phyloP scores from a whole-genome alignment of 345 rosid species.

The Populus euphratica region DNA sequence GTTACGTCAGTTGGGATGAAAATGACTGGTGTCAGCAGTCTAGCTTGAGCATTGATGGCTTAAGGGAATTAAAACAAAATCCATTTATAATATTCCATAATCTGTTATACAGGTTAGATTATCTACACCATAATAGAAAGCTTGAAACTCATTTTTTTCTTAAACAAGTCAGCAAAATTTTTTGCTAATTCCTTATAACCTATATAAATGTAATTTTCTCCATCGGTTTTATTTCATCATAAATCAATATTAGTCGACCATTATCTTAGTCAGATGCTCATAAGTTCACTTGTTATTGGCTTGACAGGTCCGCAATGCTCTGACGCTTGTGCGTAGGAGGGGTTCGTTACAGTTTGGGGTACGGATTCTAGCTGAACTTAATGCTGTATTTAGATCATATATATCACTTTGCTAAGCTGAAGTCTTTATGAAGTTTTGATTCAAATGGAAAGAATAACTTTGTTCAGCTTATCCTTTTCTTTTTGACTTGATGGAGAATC shows the following conservation, averaged over 20 bases:
- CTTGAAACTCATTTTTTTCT: neutral
- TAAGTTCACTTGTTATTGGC: neutral
- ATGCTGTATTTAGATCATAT: neutral
- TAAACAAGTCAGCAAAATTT: too few relatives aligned
- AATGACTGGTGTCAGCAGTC: neutral
- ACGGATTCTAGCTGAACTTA: neutral
- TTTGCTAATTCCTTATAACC: too few relatives aligned
- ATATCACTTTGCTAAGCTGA: neutral
- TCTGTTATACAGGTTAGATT: neutral
- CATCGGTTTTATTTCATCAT: neutral
- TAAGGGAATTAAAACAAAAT: neutral
- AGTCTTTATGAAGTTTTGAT: neutral
- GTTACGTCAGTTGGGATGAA: neutral
- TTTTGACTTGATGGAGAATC: neutral
- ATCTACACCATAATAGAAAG: neutral
- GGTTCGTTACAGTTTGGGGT: constrained; percentile 19
- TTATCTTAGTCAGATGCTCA: neutral
- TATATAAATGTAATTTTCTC: neutral
- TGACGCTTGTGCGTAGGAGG: constrained; percentile 17
- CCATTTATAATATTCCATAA: neutral
- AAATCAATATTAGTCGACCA: neutral
- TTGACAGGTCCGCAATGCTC: constrained; percentile 25
- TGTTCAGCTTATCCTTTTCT: neutral
- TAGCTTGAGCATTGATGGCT: neutral
- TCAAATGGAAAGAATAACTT: neutral